Conservation (phyloP, 2,329 filamentous ascomycete species). For the Monosporascus sp. region DNA sequence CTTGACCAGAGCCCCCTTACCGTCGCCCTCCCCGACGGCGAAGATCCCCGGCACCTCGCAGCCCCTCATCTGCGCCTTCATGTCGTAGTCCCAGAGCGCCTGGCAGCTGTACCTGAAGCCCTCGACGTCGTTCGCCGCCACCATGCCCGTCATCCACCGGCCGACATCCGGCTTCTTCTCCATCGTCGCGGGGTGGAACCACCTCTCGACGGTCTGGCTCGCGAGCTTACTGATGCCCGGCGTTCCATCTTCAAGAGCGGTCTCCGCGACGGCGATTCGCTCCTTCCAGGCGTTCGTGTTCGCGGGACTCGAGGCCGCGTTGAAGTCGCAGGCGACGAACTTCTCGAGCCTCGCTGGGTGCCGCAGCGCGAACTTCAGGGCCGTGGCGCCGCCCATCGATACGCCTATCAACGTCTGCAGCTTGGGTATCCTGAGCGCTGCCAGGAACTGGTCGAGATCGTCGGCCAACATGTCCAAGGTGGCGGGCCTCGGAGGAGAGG, state of each 20-base stretch:
- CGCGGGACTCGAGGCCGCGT: conserved; percentile 61
- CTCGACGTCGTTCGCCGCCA: conserved; percentile 61
- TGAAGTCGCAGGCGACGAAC: conserved; percentile 82
- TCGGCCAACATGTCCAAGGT: conserved; percentile 61
- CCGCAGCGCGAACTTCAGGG: conserved; percentile 69
- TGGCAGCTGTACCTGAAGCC: conserved; percentile 65
- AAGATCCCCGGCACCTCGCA: conserved; percentile 59
- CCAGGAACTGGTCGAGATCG: conserved; percentile 62
- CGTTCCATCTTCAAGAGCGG: conserved; percentile 39
- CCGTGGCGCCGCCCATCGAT: conserved; percentile 74
- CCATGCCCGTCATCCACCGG: conserved; percentile 60
- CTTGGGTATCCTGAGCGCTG: conserved; percentile 61
- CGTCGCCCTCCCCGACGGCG: conserved; percentile 68
- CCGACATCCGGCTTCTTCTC: conserved; percentile 39
- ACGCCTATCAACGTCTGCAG: conserved; percentile 69
- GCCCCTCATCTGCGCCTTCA: conserved; percentile 48
- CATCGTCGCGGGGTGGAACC: conserved; percentile 63
- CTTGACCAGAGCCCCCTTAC: conserved; percentile 63
- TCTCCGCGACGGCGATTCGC: conserved; percentile 62
- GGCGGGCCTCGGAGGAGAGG: conserved; percentile 42
- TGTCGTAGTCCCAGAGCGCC: conserved; percentile 67
- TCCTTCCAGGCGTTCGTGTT: conserved; percentile 79
- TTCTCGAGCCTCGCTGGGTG: conserved; percentile 75
- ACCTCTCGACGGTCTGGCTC: conserved; percentile 64
- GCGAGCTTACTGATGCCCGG: conserved; percentile 62